Evolutionary conservation across 2,329 filamentous ascomycete species (phyloP).

Genomic region (Botrytis tulipae): DNA sequence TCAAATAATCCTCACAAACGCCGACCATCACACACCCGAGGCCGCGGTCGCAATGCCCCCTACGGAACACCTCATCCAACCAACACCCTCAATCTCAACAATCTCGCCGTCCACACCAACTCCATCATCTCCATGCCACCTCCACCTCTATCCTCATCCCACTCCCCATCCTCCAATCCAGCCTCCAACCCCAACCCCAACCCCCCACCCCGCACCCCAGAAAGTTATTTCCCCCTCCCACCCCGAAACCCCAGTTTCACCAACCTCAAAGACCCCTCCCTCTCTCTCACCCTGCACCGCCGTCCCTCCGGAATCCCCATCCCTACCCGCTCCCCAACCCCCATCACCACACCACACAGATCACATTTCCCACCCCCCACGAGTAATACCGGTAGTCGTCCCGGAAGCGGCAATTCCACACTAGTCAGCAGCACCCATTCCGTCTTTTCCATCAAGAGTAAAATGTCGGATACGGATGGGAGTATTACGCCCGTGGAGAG

Average conservation of each 20-base stretch:
- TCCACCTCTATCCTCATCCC: neutral
- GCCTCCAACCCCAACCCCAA: neutral
- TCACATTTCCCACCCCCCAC: neutral
- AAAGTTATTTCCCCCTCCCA: conserved; percentile 2
- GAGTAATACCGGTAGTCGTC: neutral
- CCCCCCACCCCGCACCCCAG: neutral
- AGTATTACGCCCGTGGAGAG: conserved; percentile 26
- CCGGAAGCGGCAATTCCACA: conserved; percentile 27
- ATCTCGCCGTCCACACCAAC: neutral
- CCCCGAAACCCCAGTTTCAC: conserved; percentile 19
- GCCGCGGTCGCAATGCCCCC: conserved; percentile 21
- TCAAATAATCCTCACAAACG: conserved; percentile 12
- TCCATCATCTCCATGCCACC: neutral
- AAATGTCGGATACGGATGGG: conserved; percentile 24
- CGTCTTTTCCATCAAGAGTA: conserved; percentile 25
- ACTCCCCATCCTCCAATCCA: neutral
- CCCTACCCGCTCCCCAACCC: conserved; percentile 25
- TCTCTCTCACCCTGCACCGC: neutral
- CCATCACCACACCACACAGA: conserved; percentile 19
- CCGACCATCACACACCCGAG: conserved; percentile 21
- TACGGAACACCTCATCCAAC: conserved; percentile 20
- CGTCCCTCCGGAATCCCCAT: conserved; percentile 17
- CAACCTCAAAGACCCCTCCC: neutral
- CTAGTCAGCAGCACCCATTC: conserved; percentile 27
- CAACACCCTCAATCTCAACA: conserved; percentile 5